Base-by-base conservation (phyloP, 441 rosid genomes). In the Jatropha podagrica region DNA sequence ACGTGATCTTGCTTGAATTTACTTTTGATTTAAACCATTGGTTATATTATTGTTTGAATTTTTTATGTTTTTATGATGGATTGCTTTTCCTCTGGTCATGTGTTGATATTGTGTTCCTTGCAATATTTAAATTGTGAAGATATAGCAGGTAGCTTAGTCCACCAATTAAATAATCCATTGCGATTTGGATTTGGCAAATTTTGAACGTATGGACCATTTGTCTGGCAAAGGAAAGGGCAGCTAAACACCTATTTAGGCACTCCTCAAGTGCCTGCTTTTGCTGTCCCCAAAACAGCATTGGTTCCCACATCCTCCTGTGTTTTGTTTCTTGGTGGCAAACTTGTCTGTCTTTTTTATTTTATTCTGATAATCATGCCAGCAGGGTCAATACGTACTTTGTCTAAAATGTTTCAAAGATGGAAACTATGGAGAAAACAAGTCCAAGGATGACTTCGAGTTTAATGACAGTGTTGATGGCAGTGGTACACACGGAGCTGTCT, bases 371-470 rank as follows among this genome's bases (percentile, higher is more conserved):
- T 74, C 18, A 38, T 44, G 70, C 81, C 75, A 27, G 80, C 92
- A 91, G 92, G 86, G 78, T 56, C 18, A 74, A 72, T 80, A 83
- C 65, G 78, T 81, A 11, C 78, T 91, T 42, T 95, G 99, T 68
- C 64, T 61, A 52, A 86, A 88, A 69, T 95, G 99, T 84, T 92
- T 84, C 79, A 73, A 83, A 79, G 84, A 77, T 72, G 92, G 89
- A 67, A 83, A 78, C 67, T 84, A 65, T 75, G 97, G 97, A 65
- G 94, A 95, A 81, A 82, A 83, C 74, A 88, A 80, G 62, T 80
- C 83, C 42, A 72, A 69, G 76, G 91, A 83, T 76, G 91, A 87
- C 84, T 95, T 92, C 79, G 83, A 81, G 82, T 72, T 85, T 49
- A 83, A 69, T 80, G 88, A 87, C 41, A 40, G 75, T 67, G 60